These are phyloP conservation scores for Rhododendron simsii DNA, from an alignment of 148 eudicot genomes.

Conservation along the genomic window DNA sequence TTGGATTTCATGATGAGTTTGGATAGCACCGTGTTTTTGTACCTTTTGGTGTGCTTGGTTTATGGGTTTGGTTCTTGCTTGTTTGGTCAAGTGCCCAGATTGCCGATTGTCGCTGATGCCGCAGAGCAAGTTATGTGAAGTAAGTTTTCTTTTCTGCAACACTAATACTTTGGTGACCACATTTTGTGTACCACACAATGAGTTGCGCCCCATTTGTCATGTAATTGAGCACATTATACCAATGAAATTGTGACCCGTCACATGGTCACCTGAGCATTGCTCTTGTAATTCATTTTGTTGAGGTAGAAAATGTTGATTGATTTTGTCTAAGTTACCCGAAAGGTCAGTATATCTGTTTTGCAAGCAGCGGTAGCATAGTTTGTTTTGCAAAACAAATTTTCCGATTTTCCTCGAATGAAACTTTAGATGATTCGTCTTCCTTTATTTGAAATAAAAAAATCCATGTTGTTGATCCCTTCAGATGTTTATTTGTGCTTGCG, in stretches of 20 bases:
- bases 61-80: slow-evolving; percentile 79
- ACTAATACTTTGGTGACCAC: too few species aligned
- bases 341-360: neutral
- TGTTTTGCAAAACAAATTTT: neutral
- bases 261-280: neutral
- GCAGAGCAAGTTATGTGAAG: slow-evolving; percentile 79
- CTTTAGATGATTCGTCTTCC: neutral
- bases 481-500: neutral
- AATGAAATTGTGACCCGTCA: too few species aligned
- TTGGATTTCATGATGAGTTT: slow-evolving; percentile 92
- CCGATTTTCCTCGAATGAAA: neutral
- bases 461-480: neutral
- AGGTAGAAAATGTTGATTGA: neutral
- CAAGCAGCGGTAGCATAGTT: neutral
- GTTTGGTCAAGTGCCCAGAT: slow-evolving; percentile 71
- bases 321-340: neutral
- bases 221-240: neutral
- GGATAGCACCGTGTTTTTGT: slow-evolving; percentile 91
- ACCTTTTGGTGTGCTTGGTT: slow-evolving; percentile 70
- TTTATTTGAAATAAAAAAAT: neutral
- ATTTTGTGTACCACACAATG: neutral
- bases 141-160: neutral
- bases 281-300: neutral
- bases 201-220: neutral
- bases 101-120: slow-evolving; percentile 97